Percentiles rank a stretch among this genome's conserved stretches.
Conservation (phyloP, 805 yeast species). For the Ogataea haglerorum region DNA sequence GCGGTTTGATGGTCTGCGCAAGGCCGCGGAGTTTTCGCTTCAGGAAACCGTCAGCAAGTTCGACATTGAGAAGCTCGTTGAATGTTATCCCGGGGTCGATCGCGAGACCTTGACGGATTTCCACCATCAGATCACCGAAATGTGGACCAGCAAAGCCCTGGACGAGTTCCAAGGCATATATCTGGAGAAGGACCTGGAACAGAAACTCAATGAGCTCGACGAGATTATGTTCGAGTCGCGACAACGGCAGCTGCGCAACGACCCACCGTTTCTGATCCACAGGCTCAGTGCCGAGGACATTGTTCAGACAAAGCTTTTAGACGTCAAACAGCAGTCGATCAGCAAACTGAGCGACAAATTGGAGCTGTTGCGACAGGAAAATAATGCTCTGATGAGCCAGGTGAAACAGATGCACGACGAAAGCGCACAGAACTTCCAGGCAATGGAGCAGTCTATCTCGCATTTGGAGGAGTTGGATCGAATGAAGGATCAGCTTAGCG, state of each 20-base stretch:
- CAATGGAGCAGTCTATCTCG: slow-evolving; percentile 8
- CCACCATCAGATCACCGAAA: slow-evolving; percentile 41
- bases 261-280: slow-evolving; percentile 14
- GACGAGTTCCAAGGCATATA: slow-evolving; percentile 47
- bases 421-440: slow-evolving; percentile 9
- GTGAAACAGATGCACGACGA: slow-evolving; percentile 10
- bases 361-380: slow-evolving; percentile 13
- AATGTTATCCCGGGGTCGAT: slow-evolving; percentile 48
- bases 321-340: slow-evolving; percentile 16
- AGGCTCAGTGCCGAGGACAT: slow-evolving; percentile 25
- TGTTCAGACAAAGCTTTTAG: slow-evolving; percentile 15
- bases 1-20: slow-evolving; percentile 32
- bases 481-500: slow-evolving; percentile 14
- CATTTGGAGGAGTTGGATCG: slow-evolving; percentile 17
- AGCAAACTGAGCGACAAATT: slow-evolving; percentile 16
- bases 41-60: slow-evolving; percentile 44
- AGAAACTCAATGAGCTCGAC: slow-evolving; percentile 45
- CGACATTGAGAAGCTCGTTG: slow-evolving; percentile 39
- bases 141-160: slow-evolving; percentile 41
- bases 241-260: slow-evolving; percentile 11
- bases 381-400: slow-evolving; percentile 11
- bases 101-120: slow-evolving; percentile 40
- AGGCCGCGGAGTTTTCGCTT: slow-evolving; percentile 35
- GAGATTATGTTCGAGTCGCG: slow-evolving; percentile 42
- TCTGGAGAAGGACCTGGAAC: slow-evolving; percentile 41